A percentile compares a stretch with the other conserved stretches of the same genome.
Conservation (phyloP, 1,284 basidiomycete genomes). For the Psilocybe mexicana region DNA sequence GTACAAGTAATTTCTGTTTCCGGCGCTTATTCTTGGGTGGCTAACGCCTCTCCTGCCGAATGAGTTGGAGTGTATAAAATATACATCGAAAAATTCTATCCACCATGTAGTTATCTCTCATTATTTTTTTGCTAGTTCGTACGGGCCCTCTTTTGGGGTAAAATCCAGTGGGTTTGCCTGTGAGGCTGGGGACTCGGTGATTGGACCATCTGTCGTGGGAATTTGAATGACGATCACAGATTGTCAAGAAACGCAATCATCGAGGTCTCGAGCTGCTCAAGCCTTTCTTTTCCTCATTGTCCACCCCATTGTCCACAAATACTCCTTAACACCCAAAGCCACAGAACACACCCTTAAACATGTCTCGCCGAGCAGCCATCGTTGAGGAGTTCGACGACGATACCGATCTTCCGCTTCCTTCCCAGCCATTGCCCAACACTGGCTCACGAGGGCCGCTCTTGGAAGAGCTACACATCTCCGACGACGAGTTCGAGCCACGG, state of each 20-base stretch:
- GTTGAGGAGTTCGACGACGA: slow-evolving; percentile 87
- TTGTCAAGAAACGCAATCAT: not conserved
- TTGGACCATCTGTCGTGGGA: not conserved
- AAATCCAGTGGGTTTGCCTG: no score
- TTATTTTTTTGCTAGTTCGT: no score
- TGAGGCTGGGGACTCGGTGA: no score
- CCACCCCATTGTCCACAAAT: not conserved
- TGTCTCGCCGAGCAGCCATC: slow-evolving; percentile 64
- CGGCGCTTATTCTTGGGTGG: no score
- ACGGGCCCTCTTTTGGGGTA: no score
- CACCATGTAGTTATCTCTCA: no score
- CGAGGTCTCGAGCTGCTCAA: not conserved
- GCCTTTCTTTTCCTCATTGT: not conserved
- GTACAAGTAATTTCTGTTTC: no score
- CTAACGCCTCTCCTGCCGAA: no score
- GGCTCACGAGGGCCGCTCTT: slow-evolving; percentile 74
- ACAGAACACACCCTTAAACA: slow-evolving; percentile 25
- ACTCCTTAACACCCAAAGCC: not conserved
- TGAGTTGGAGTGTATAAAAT: no score
- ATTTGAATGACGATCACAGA: not conserved
- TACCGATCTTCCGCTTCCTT: slow-evolving; percentile 77
- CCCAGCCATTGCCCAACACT: slow-evolving; percentile 63
- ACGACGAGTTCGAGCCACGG: slow-evolving; percentile 43
- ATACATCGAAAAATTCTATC: no score
- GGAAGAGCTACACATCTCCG: slow-evolving; percentile 64